Conservation (phyloP, 1,284 basidiomycete species). For the Cyathus olla region DNA sequence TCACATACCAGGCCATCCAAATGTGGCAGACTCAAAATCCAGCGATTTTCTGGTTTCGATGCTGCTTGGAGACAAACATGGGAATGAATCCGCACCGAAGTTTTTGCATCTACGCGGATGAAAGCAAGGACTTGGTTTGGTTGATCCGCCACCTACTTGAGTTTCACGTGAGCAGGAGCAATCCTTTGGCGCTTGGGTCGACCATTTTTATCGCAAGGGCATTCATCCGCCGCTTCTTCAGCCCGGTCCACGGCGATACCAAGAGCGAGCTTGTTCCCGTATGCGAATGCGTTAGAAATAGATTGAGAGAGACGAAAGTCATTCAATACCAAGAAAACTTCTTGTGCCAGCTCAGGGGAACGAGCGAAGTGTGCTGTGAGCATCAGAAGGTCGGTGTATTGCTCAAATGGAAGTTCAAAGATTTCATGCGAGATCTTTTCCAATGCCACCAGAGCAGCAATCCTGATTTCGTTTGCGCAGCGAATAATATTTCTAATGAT, state of each 20-base stretch:
- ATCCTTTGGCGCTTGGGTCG: slow-evolving; percentile 52
- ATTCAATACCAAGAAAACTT: slow-evolving; percentile 67
- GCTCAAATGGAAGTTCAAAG: slow-evolving; percentile 45
- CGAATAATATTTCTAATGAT: slow-evolving; percentile 62
- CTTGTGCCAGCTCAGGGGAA: slow-evolving; percentile 61
- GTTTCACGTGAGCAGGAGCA: slow-evolving; percentile 50
- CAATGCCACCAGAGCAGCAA: slow-evolving; percentile 65
- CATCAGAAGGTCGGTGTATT: slow-evolving; percentile 65
- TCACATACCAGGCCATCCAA: slow-evolving; percentile 68
- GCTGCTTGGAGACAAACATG: slow-evolving; percentile 71
- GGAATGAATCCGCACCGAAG: slow-evolving; percentile 64
- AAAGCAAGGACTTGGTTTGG: slow-evolving; percentile 55
- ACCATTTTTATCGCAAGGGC: slow-evolving; percentile 71
- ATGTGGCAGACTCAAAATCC: slow-evolving; percentile 52
- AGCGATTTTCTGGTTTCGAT: slow-evolving; percentile 63
- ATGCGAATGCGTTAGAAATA: slow-evolving; percentile 41
- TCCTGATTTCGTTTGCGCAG: slow-evolving; percentile 61
- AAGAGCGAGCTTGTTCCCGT: slow-evolving; percentile 65
- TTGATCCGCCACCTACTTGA: slow-evolving; percentile 44
- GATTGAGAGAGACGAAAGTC: slow-evolving; percentile 52
- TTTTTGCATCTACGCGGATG: slow-evolving; percentile 63
- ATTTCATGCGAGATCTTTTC: slow-evolving; percentile 63
- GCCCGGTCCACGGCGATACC: slow-evolving; percentile 69
- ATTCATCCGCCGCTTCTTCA: slow-evolving; percentile 73
- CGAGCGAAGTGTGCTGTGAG: slow-evolving; percentile 61